Evolutionary conservation across 1,284 basidiomycete genomes (phyloP).

Genomic region (Pseudozyma flocculosa): DNA sequence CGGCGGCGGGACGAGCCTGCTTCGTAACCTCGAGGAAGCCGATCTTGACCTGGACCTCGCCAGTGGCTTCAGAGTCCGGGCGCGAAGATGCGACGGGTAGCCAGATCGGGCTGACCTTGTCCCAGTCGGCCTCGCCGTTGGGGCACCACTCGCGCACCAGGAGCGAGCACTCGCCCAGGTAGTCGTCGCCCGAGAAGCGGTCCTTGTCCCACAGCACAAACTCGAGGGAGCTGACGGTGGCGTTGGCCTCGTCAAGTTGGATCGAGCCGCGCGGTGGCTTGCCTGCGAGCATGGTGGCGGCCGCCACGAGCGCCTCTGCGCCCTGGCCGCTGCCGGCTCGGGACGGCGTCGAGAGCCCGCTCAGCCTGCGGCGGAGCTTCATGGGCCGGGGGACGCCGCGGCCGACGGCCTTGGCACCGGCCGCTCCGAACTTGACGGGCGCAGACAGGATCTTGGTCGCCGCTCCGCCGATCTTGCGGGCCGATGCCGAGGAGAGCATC

Average conservation of each 20-base stretch:
- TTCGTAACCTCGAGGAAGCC: conserved; percentile 29
- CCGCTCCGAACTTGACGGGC: conserved; percentile 40
- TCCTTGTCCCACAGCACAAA: conserved; percentile 93
- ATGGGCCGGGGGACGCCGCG: conserved; percentile 44
- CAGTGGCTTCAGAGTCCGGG: conserved; percentile 28
- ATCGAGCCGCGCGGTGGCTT: conserved; percentile 28
- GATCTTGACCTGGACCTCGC: conserved; percentile 43
- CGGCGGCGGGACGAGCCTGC: too few species aligned
- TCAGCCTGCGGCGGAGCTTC: conserved; percentile 15
- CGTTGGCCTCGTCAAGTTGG: conserved; percentile 33
- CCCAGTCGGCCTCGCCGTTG: conserved; percentile 22
- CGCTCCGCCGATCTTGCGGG: conserved; percentile 26
- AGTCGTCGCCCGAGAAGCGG: conserved; percentile 71
- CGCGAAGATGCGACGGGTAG: conserved; percentile 40
- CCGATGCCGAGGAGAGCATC: conserved; percentile 21
- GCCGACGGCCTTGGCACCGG: conserved; percentile 40
- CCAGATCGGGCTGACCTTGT: conserved; percentile 30
- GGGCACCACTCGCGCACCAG: conserved; percentile 78
- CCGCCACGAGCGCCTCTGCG: not conserved
- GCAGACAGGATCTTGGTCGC: conserved; percentile 40
- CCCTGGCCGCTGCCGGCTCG: not conserved
- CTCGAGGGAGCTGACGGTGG: conserved; percentile 63
- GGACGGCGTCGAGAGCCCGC: conserved; percentile 3
- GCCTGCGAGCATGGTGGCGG: conserved; percentile 1
- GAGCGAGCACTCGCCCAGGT: conserved; percentile 82